Percentiles rank a stretch among this genome's conserved stretches.
phyloP scores from a whole-genome alignment of 2,329 filamentous ascomycete species.

The Cladosporium sphaerospermum region DNA sequence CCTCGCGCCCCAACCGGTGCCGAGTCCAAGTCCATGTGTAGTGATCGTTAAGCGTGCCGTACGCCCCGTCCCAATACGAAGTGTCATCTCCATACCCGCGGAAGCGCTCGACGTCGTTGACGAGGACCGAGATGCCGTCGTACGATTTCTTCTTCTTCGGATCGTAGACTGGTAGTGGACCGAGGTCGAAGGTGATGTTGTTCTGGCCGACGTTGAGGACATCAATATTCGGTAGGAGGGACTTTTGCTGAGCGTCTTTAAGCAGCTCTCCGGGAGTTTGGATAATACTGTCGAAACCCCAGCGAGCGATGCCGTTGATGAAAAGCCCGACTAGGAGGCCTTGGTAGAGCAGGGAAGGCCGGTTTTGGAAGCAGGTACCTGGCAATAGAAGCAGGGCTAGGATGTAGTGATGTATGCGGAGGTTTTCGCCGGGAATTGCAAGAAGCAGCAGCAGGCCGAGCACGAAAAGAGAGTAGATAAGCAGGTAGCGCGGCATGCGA shows the following conservation, averaged over 20 bases:
- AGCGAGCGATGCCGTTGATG: constrained; percentile 86
- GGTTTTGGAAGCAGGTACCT: constrained; percentile 81
- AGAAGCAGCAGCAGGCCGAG: constrained; percentile 63
- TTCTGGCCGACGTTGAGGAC: constrained; percentile 43
- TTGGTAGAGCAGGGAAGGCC: constrained; percentile 79
- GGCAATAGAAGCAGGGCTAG: constrained; percentile 79
- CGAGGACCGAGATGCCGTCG: constrained; percentile 71
- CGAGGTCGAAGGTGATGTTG: constrained; percentile 62
- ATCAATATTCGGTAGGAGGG: constrained; percentile 49
- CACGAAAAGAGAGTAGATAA: constrained; percentile 66
- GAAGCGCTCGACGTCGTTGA: constrained; percentile 81
- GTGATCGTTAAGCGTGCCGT: constrained; percentile 18
- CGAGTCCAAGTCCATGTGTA: constrained; percentile 31
- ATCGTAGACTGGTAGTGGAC: constrained; percentile 26
- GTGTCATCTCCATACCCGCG: constrained; percentile 61
- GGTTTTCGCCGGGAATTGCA: constrained; percentile 65
- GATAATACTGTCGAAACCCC: constrained; percentile 86
- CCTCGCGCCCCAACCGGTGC: constrained; percentile 16
- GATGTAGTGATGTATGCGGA: constrained; percentile 94
- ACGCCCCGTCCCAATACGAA: constrained; percentile 32
- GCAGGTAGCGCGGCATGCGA: constrained; percentile 68
- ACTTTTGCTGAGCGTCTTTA: constrained; percentile 48
- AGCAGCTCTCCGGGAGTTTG: constrained; percentile 71
- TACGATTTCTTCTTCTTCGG: constrained; percentile 45
- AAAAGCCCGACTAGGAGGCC: constrained; percentile 86